Evolutionary conservation across 176 grass and related monocot species (phyloP).

Genomic region (Oryza australiensis): DNA sequence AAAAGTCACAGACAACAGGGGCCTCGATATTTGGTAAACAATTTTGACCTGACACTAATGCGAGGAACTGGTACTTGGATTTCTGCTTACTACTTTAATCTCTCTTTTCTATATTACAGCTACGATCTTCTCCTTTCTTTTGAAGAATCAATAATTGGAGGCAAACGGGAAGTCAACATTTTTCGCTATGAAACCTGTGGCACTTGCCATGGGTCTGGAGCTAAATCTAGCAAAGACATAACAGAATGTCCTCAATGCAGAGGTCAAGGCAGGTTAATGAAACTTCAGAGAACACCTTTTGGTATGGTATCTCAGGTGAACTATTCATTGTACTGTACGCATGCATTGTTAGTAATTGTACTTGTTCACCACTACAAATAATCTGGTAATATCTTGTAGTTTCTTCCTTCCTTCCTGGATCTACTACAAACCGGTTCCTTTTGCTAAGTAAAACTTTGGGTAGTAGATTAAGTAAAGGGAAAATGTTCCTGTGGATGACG

Average conservation of each 20-base stretch:
- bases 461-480: not conserved
- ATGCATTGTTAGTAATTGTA: constrained; percentile 13
- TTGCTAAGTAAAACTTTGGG: not conserved
- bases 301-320: constrained; percentile 90
- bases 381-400: not conserved
- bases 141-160: constrained; percentile 87
- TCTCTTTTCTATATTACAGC: constrained; percentile 44
- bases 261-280: constrained; percentile 74
- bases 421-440: not conserved
- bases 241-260: constrained; percentile 63
- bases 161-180: constrained; percentile 52
- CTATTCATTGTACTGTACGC: not conserved
- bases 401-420: not conserved
- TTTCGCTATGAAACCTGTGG: constrained; percentile 57
- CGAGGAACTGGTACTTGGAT: not conserved
- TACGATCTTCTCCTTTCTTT: constrained; percentile 80
- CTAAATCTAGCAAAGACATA: constrained; percentile 65
- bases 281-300: constrained; percentile 75
- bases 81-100: constrained; percentile 9
- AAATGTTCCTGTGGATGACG: not conserved
- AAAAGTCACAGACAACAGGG: constrained; percentile 44
- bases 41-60: constrained; percentile 1
- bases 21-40: constrained; percentile 76
- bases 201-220: constrained; percentile 68
- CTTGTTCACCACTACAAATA: not conserved